Conservation (phyloP, 352 stramenopile species). For the Thalassiosira exigua region DNA sequence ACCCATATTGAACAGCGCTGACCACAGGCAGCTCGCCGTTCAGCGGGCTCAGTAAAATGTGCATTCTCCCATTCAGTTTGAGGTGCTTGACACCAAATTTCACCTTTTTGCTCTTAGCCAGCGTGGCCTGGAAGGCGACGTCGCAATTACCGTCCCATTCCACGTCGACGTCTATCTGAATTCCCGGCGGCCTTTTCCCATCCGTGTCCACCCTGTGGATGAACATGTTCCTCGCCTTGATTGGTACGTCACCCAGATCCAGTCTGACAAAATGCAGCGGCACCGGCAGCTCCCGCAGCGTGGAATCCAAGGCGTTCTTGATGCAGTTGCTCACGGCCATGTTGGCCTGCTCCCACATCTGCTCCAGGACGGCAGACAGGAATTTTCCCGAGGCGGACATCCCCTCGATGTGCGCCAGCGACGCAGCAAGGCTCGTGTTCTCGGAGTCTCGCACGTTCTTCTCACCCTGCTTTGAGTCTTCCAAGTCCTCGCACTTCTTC, state of each 20-base stretch:
- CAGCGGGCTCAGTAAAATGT: conserved; percentile 63
- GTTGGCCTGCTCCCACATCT: conserved; percentile 68
- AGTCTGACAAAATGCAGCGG: conserved; percentile 72
- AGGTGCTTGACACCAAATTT: conserved; percentile 66
- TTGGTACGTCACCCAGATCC: conserved; percentile 71
- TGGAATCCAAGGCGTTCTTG: conserved; percentile 63
- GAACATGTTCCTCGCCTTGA: conserved; percentile 65
- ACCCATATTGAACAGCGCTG: conserved; percentile 69
- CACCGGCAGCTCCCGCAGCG: conserved; percentile 55
- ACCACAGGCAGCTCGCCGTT: conserved; percentile 61
- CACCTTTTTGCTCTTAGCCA: conserved; percentile 44
- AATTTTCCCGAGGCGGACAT: conserved; percentile 40
- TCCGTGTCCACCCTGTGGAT: conserved; percentile 49
- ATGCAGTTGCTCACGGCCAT: conserved; percentile 59
- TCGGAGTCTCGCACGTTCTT: no score
- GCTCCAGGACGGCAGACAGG: conserved; percentile 52
- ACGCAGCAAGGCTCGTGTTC: neutral
- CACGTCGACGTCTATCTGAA: conserved; percentile 73
- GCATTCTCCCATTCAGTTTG: conserved; percentile 68
- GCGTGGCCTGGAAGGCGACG: conserved; percentile 62
- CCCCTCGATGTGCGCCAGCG: conserved; percentile 14
- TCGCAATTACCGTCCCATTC: conserved; percentile 73
- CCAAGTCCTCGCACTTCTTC: neutral
- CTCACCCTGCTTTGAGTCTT: no score
- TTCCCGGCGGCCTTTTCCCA: conserved; percentile 16